Base-by-base conservation (phyloP, 208 protist genomes). In the Trypanosoma caninum region DNA sequence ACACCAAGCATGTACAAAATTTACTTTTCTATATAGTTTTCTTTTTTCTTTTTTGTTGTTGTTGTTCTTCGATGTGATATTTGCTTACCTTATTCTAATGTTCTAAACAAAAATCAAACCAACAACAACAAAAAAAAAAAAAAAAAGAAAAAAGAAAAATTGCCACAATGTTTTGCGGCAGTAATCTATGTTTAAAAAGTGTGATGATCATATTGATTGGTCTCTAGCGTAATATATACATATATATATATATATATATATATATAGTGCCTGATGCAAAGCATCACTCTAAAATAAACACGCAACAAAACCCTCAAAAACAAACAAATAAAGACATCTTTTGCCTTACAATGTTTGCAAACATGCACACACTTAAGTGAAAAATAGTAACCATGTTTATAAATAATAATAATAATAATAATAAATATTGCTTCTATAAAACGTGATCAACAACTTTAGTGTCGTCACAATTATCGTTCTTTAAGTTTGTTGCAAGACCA, bases 341-440 rank as follows among this genome's bases (percentile, higher is more conserved):
- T 30, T 25, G n/a, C n/a, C n/a, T n/a, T n/a, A n/a, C n/a, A n/a
- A n/a, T n/a, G n/a, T n/a, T n/a, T n/a, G n/a, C n/a, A n/a, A n/a
- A n/a, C n/a, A n/a, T n/a, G n/a, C n/a, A n/a, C n/a, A n/a, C n/a
- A n/a, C n/a, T n/a, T n/a, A n/a, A n/a, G n/a, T n/a, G n/a, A n/a
- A 41, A 38, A 40, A 50, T 31, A 7, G n/a, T 22, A n/a, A n/a
- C n/a, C n/a, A n/a, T n/a, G n/a, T n/a, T n/a, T n/a, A n/a, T n/a
- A n/a, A n/a, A n/a, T n/a, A 18, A 9, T 18, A 34, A 53, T 55
- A 42, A 64, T 55, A 27, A 41, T 37, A 65, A 56, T 47, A 46
- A 55, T 9, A 44, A 25, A 34, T 18, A 30, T n/a, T 37, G 44
- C n/a, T 37, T 50, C 46, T 57, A 65, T 50, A 65, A 34, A 37